Percentiles rank a stretch among this genome's conserved stretches.
Conservation (phyloP, 768 basidiomycete genomes). For the Tylopilus rubrobrunneus region DNA sequence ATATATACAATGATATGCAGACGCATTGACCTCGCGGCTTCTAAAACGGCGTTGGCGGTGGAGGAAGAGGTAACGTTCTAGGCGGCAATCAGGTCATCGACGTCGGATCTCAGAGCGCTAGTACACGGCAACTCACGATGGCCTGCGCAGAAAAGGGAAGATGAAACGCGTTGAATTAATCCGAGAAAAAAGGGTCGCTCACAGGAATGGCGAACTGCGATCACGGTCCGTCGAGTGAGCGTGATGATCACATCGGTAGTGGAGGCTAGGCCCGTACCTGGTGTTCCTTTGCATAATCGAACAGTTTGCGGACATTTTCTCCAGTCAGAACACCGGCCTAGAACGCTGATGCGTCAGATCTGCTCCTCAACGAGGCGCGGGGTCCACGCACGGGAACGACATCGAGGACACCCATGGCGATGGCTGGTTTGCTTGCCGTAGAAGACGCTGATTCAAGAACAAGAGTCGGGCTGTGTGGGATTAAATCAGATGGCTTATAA, state of each 20-base stretch:
- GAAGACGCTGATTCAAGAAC: constrained; percentile 6
- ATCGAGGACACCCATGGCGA: constrained; percentile 74
- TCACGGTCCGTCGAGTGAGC: constrained; percentile 3
- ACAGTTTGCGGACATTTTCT: constrained; percentile 90
- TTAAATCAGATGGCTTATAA: neutral
- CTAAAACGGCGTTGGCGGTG: constrained; percentile 88
- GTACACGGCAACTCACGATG: constrained; percentile 53
- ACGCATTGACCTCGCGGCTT: constrained; percentile 76
- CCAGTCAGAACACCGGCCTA: constrained; percentile 95
- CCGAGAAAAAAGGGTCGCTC: neutral
- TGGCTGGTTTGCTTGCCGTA: neutral
- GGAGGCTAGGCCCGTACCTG: constrained; percentile 47
- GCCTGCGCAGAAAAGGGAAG: constrained; percentile 42
- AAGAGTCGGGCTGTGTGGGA: neutral
- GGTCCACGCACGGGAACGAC: constrained; percentile 74
- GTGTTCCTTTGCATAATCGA: constrained; percentile 88
- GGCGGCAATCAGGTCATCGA: neutral
- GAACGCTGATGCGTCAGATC: constrained; percentile 6
- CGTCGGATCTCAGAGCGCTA: neutral
- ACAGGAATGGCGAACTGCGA: neutral
- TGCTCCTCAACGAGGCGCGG: neutral
- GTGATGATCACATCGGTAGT: neutral
- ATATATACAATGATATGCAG: constrained; percentile 2
- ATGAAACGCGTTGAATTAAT: neutral
- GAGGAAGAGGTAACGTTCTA: constrained; percentile 98